phyloP scores from a whole-genome alignment of 805 yeast species.

The Yarrowia divulgata region DNA sequence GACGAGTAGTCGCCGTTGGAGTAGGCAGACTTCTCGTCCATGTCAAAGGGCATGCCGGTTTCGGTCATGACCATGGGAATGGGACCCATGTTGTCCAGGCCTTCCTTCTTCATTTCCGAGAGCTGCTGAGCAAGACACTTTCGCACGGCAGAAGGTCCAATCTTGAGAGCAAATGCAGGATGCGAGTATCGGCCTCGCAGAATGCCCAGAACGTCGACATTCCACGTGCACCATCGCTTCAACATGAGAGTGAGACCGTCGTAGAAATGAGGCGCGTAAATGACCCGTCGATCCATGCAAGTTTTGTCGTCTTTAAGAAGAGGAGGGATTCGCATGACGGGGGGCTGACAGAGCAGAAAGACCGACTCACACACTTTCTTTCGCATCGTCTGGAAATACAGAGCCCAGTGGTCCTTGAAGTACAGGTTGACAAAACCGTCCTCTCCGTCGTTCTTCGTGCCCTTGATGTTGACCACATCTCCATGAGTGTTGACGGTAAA shows the following conservation, averaged over 20 bases:
- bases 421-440: slow-evolving; percentile 66
- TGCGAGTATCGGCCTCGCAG: slow-evolving; percentile 74
- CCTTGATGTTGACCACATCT: slow-evolving; percentile 13
- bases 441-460: slow-evolving; percentile 43
- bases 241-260: slow-evolving; percentile 92
- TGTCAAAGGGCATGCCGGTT: slow-evolving; percentile 94
- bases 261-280: slow-evolving; percentile 85
- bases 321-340: slow-evolving; percentile 83
- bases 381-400: slow-evolving; percentile 60
- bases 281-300: slow-evolving; percentile 68
- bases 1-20: slow-evolving; percentile 65
- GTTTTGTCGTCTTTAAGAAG: slow-evolving; percentile 54
- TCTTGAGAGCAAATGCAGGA: slow-evolving; percentile 69
- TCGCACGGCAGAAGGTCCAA: slow-evolving; percentile 79
- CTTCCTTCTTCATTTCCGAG: slow-evolving; percentile 66
- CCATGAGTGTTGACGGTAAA: slow-evolving; percentile 50
- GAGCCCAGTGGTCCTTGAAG: slow-evolving; percentile 66
- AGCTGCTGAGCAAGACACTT: slow-evolving; percentile 74
- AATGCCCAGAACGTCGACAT: slow-evolving; percentile 86
- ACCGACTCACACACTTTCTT: slow-evolving; percentile 55
- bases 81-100: slow-evolving; percentile 62
- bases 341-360: slow-evolving; percentile 77
- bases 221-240: slow-evolving; percentile 83
- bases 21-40: slow-evolving; percentile 80
- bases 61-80: slow-evolving; percentile 84